Base-by-base conservation (phyloP, 352 stramenopile species). In the Halophytophthora polymorphica region DNA sequence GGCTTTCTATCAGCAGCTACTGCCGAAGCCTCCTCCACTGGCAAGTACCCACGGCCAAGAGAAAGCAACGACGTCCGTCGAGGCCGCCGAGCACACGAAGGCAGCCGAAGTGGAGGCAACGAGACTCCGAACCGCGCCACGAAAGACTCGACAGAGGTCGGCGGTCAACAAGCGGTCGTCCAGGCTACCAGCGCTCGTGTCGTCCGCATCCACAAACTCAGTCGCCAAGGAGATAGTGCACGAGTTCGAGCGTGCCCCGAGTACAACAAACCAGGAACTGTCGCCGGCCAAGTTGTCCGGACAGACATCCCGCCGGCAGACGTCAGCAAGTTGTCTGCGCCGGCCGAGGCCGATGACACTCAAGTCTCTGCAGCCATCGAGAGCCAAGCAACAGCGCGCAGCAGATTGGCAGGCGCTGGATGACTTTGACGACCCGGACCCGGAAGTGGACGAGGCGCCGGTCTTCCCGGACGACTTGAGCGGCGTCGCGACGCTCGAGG, bases 401-500 rank as follows among this genome's bases (percentile, higher is more conserved):
- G 11, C 7, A 45, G n/a, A 18, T 2, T 0, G 15, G 23, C 2
- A 50, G 61, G 34, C 50, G 42, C 42, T 86, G 31, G 60, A 53
- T 35, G 71, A 85, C 46, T 88, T 86, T 68, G 78, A 87, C 58
- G 78, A 86, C 45, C 48, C 62, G 0, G 77, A 88, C 19, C 73
- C 77, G 5, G 74, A 85, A 35, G 50, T 88, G 6, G 72, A 88
- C 34, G 65, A 72, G 4, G 77, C 72, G 10, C 77, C 77, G 2
- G 17, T 67, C 14, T 15, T 78, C 0, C 72, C 72, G 0, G 70
- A 86, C 49, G 74, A 84, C 34, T 37, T 82, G 23, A 42, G 40
- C 3, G 54, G 58, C 6, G 64, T 79, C 40, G 43, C 50, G 19
- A 31, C 47, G 2, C 53, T 66, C 10, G 59, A 72, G 3, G 48